phyloP scores from a whole-genome alignment of 2,329 filamentous ascomycete genomes.

The Eutypella sp. region DNA sequence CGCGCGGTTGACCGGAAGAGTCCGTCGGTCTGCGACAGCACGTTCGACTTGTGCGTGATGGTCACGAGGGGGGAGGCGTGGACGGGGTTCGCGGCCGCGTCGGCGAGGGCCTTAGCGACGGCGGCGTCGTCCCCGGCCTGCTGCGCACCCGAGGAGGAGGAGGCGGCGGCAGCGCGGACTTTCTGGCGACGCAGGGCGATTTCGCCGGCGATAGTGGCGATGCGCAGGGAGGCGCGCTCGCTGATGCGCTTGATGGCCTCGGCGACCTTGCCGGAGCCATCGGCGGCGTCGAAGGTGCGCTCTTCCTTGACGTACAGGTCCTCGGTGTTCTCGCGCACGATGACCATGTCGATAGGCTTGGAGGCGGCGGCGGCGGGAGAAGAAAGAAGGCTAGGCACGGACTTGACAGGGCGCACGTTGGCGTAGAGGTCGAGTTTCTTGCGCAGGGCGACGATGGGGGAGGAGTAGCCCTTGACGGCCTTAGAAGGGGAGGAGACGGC shows the following conservation, averaged over 20 bases:
- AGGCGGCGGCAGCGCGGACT: too few relatives aligned
- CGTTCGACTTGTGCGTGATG: conserved; percentile 98
- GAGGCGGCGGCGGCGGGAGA: conserved; percentile 52
- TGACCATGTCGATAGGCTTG: conserved; percentile 87
- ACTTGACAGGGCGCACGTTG: conserved; percentile 95
- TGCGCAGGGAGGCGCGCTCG: conserved; percentile 76
- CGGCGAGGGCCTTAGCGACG: too few relatives aligned
- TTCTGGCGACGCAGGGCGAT: conserved; percentile 85
- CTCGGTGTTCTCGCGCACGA: conserved; percentile 98
- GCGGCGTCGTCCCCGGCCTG: too few relatives aligned
- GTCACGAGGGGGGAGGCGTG: conserved; percentile 75
- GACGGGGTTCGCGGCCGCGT: conserved; percentile 50
- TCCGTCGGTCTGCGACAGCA: conserved; percentile 92
- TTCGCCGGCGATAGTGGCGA: conserved; percentile 89
- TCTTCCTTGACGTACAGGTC: conserved; percentile 98
- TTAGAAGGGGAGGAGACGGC: conserved; percentile 89
- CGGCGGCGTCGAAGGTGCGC: conserved; percentile 68
- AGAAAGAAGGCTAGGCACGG: too few relatives aligned
- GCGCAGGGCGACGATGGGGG: conserved; percentile 91
- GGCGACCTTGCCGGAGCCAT: conserved; percentile 72
- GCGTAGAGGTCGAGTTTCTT: conserved; percentile 94
- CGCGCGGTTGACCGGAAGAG: conserved; percentile 82
- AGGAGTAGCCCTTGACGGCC: conserved; percentile 91
- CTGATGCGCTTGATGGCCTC: conserved; percentile 98
- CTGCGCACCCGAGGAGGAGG: too few relatives aligned